phyloP scores from a whole-genome alignment of 2,329 filamentous ascomycete genomes.

The Rhytidhysteron rufulum region DNA sequence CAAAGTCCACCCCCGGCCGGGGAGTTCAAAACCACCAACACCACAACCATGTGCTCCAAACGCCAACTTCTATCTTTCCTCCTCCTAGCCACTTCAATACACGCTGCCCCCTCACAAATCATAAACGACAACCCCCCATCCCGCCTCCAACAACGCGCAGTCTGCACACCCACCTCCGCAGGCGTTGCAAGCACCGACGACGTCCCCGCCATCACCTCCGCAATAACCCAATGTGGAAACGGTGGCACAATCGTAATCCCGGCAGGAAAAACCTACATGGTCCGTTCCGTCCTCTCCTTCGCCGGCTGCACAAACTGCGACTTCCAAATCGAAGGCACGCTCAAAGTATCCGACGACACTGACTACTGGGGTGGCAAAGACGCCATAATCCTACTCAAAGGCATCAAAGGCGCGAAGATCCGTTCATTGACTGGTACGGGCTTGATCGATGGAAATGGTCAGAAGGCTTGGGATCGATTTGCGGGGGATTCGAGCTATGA shows the following conservation, averaged over 20 bases:
- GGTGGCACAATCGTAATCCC: slow-evolving; percentile 47
- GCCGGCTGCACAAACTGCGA: slow-evolving; percentile 40
- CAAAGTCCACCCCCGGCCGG: too few relatives aligned
- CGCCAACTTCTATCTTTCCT: too few relatives aligned
- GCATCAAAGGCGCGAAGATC: slow-evolving; percentile 37
- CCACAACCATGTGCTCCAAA: too few relatives aligned
- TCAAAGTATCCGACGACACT: slow-evolving; percentile 38
- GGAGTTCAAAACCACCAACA: too few relatives aligned
- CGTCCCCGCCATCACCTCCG: slow-evolving; percentile 41
- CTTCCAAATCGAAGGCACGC: slow-evolving; percentile 43
- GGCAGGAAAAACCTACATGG: slow-evolving; percentile 37
- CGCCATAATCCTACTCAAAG: slow-evolving; percentile 39
- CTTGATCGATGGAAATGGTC: slow-evolving; percentile 46
- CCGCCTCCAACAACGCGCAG: too few relatives aligned
- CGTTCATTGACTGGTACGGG: slow-evolving; percentile 39
- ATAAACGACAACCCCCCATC: too few relatives aligned
- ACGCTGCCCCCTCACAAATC: too few relatives aligned
- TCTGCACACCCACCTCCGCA: not conserved
- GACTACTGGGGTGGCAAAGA: slow-evolving; percentile 40
- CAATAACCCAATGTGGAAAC: slow-evolving; percentile 40
- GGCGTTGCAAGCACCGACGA: slow-evolving; percentile 30
- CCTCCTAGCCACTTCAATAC: too few relatives aligned
- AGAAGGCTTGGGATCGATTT: slow-evolving; percentile 42
- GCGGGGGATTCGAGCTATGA: slow-evolving; percentile 35
- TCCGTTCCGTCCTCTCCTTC: slow-evolving; percentile 43